Evolutionary conservation across 371 early-diverging fungal species (phyloP).

Genomic region (Mortierella sp.): DNA sequence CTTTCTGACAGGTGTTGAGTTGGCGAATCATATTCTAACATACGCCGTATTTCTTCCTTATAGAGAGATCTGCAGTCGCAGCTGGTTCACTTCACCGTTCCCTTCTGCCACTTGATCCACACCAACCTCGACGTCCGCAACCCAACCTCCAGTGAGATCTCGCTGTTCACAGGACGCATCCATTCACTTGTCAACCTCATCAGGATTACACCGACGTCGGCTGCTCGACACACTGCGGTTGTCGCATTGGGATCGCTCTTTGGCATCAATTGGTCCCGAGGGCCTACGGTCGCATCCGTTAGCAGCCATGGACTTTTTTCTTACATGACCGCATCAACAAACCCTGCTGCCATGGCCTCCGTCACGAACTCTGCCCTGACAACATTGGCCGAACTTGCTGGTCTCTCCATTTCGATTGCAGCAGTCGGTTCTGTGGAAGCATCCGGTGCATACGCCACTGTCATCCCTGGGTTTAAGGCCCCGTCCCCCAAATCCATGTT

Average conservation of each 20-base stretch:
- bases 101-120: constrained; percentile 51
- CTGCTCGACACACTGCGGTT: constrained; percentile 50
- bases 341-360: constrained; percentile 35
- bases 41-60: not conserved
- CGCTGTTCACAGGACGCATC: constrained; percentile 40
- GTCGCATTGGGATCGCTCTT: constrained; percentile 41
- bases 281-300: constrained; percentile 28
- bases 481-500: constrained; percentile 35
- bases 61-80: constrained; percentile 50
- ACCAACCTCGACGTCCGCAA: constrained; percentile 46
- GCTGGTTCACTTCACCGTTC: constrained; percentile 47
- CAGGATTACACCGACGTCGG: constrained; percentile 48
- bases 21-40: not conserved
- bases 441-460: constrained; percentile 24
- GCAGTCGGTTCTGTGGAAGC: constrained; percentile 1
- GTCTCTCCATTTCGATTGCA: constrained; percentile 39
- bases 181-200: constrained; percentile 54
- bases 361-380: constrained; percentile 41
- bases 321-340: constrained; percentile 49
- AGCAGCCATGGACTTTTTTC: constrained; percentile 51
- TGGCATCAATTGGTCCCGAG: constrained; percentile 47
- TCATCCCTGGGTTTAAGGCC: constrained; percentile 26
- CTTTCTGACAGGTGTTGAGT: not conserved
- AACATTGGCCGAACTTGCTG: constrained; percentile 38
- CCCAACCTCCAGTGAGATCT: constrained; percentile 44